Evolutionary conservation across 2,329 filamentous ascomycete species (phyloP).

Genomic region (Aspergillus quadrilineatus): DNA sequence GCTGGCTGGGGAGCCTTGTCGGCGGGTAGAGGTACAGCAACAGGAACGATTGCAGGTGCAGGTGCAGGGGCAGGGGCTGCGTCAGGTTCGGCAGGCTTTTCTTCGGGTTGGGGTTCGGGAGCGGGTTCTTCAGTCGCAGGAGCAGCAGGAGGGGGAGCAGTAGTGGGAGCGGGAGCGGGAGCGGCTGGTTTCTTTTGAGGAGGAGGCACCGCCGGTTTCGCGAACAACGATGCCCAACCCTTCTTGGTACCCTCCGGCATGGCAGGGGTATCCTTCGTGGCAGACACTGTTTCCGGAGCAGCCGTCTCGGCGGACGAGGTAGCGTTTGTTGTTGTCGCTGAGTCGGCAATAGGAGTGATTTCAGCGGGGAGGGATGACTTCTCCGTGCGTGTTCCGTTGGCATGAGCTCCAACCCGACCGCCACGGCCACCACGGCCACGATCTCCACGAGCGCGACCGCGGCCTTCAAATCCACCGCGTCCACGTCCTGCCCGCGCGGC

Average conservation of each 20-base stretch:
- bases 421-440: slow-evolving; percentile 50
- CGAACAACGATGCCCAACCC: slow-evolving; percentile 73
- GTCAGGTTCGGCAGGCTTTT: slow-evolving; percentile 19
- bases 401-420: slow-evolving; percentile 43
- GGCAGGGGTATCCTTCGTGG: slow-evolving; percentile 19
- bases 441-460: slow-evolving; percentile 49
- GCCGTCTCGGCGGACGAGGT: slow-evolving; percentile 22
- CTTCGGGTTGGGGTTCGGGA: slow-evolving; percentile 5
- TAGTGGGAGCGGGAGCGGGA: slow-evolving; percentile 29
- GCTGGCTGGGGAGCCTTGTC: slow-evolving; percentile 37
- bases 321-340: slow-evolving; percentile 25
- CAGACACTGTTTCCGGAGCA: slow-evolving; percentile 19
- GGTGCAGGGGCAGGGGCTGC: slow-evolving; percentile 22
- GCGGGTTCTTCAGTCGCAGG: slow-evolving; percentile 22
- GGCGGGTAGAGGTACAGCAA: slow-evolving; percentile 31
- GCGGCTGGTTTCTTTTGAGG: slow-evolving; percentile 51
- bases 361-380: slow-evolving; percentile 25
- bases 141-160: slow-evolving; percentile 7
- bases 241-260: slow-evolving; percentile 44
- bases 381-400: slow-evolving; percentile 44
- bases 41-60: slow-evolving; percentile 40
- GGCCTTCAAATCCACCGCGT: slow-evolving; percentile 48
- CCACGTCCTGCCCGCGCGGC: slow-evolving; percentile 45
- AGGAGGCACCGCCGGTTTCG: slow-evolving; percentile 59
- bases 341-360: slow-evolving; percentile 24